Conservation (phyloP, 306 rosid species). For the Rubus parviflorus region DNA sequence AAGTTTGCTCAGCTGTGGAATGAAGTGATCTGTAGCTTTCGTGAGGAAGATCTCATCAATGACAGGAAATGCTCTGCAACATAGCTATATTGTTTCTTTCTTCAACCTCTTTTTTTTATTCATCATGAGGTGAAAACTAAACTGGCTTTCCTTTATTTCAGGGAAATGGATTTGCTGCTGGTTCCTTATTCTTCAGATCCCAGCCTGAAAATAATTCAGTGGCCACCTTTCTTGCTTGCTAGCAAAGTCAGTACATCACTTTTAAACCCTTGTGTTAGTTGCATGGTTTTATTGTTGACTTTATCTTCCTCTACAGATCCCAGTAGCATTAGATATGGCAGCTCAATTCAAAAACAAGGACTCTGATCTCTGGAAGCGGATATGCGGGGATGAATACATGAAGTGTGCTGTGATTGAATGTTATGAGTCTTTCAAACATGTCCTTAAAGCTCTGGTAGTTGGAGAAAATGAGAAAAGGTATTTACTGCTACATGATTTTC, state of each 20-base stretch:
- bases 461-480: conserved; percentile 94
- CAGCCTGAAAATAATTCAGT: conserved; percentile 81
- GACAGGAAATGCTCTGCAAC: conserved; percentile 67
- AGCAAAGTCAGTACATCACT: conserved; percentile 70
- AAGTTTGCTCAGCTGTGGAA: conserved; percentile 97
- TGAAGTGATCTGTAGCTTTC: conserved; percentile 93
- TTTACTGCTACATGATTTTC: conserved; percentile 20
- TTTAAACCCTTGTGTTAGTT: conserved; percentile 24
- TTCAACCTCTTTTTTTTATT: conserved; percentile 22
- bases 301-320: conserved; percentile 61
- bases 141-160: conserved; percentile 46
- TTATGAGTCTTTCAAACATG: conserved; percentile 75
- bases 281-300: conserved; percentile 32
- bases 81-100: conserved; percentile 28
- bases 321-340: conserved; percentile 93
- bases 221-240: conserved; percentile 98
- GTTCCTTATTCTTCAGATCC: conserved; percentile 97
- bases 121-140: conserved; percentile 29
- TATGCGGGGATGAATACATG: conserved; percentile 88
- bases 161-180: conserved; percentile 94
- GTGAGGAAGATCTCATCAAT: conserved; percentile 91
- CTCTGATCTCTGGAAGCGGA: conserved; percentile 92
- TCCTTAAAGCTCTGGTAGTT: conserved; percentile 64
- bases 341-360: conserved; percentile 83
- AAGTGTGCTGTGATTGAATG: conserved; percentile 94